Base-by-base conservation (phyloP, 768 basidiomycete species). In the Nidularia sp. region DNA sequence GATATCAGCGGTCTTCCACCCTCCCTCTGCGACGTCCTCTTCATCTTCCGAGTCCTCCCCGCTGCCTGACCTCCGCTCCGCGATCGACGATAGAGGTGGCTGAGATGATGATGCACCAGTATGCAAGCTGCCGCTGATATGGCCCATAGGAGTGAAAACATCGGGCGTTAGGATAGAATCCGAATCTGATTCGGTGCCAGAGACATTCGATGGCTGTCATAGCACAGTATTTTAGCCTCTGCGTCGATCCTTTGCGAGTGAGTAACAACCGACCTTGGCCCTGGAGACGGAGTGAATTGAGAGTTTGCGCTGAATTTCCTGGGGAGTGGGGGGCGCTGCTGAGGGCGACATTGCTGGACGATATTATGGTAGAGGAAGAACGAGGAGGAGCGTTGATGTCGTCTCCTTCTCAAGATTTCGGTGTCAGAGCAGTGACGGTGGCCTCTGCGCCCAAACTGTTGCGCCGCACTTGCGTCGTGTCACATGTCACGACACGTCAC, bases 171-270 rank as follows among this genome's bases (percentile, higher is more conserved):
- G 60, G 51, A 81, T 73, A 5, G 88, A 87, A 69, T 93, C 90
- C 39, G 89, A 91, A 67, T 92, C 90, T n/a, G 88, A 90, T 66
- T 93, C 90, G 52, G 84, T 88, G 34, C 88, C 86, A 51, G 89
- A 89, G 10, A 86, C 73, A 41, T 45, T 45, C 7, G 8, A 25
- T 22, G 44, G 44, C 44, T 45, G 22, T 39, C n/a, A 39, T n/a
- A 39, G 8, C 36, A 39, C n/a, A n/a, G n/a, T n/a, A 39, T 39
- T 7, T 39, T n/a, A 39, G 36, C 7, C 7, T n/a, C 36, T n/a
- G 8, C 36, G 36, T 39, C 7, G 36, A 39, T 39, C 36, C n/a
- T 39, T 39, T n/a, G 36, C 7, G 36, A 7, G 36, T 39, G 36
- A 7, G 7, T 7, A 7, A 7, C 7, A n/a, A 39, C 36, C 36